Evolutionary conservation across 805 yeast genomes (phyloP), one percentile per base, ranked within the genome.

Genomic region (Diddensiella caesifluorescens): DNA sequence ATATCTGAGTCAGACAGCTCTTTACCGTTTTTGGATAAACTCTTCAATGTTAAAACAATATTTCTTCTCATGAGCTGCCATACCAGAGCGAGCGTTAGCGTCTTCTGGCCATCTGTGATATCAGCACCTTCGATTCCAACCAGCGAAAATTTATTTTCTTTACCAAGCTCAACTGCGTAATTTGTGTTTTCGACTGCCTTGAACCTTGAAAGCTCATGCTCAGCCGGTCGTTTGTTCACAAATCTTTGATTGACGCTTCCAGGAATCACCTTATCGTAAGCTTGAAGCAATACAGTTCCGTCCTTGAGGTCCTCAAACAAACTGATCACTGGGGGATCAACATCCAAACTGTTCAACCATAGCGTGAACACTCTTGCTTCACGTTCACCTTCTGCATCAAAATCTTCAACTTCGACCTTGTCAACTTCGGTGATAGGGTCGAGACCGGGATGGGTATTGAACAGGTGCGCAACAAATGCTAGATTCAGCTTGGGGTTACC

Each of bases 1-100:
- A 92, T 89, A 60, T 92, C 97, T 25, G 77, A 46, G 67, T 92
- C 98, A 16, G 85, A 67, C 53, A 89, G 68, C 50, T 82, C 88
- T 54, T 77, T 75, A 48, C 94, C 94, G 43, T 78, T 76, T 45
- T 79, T 69, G 4, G 87, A 73, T 50, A 92, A 70, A 31, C 78
- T 73, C 39, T 82, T 73, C 59, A 92, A 74, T 2, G 98, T 92
- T 52, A 80, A 75, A 47, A 80, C 81, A 55, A 92, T 94, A 65
- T 92, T 92, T 63, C 95, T 78, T 63, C 98, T 80, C 98, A 92
- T 92, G 59, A 92, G 74, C 71, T 92, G 98, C 98, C 98, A 92
- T 28, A 90, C 97, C 42, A 92, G 74, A 10, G 92, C 98, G 53
- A 92, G 74, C 0, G 95, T 87, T 54, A 92, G 73, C 39, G 90